phyloP scores from a whole-genome alignment of 345 rosid genomes.

The Mercurialis annua region DNA sequence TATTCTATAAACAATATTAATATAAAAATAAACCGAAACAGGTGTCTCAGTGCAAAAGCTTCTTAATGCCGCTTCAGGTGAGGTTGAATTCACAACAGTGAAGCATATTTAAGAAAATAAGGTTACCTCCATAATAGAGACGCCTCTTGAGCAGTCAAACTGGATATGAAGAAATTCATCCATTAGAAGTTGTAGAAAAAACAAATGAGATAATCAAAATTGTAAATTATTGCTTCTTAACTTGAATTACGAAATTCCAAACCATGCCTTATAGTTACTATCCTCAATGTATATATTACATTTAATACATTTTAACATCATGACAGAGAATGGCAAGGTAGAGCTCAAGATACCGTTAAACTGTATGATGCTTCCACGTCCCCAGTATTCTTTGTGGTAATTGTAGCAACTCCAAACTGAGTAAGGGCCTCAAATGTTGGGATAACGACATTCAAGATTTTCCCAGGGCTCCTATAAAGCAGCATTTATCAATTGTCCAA shows the following conservation, averaged over 20 bases:
- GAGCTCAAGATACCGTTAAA: conserved; percentile 65
- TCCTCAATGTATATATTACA: conserved; percentile 3
- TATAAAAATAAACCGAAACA: too few species aligned
- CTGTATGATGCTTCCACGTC: conserved; percentile 92
- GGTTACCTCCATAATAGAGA: conserved; percentile 66
- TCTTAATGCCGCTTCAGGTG: background rate
- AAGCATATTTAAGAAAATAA: background rate
- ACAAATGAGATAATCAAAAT: background rate
- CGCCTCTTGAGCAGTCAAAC: conserved; percentile 87
- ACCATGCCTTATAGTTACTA: background rate
- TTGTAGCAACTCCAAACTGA: conserved; percentile 77
- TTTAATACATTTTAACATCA: background rate
- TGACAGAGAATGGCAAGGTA: background rate
- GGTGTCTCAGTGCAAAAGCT: background rate
- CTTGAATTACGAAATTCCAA: background rate
- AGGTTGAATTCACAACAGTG: background rate
- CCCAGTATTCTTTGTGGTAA: conserved; percentile 68
- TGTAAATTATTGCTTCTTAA: background rate
- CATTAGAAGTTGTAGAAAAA: background rate
- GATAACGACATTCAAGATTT: conserved; percentile 56
- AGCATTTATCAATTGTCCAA: background rate
- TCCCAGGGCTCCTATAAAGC: conserved; percentile 78
- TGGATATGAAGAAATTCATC: conserved; percentile 27
- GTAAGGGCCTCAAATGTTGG: conserved; percentile 89
- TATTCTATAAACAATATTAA: too few species aligned